Base-by-base conservation (phyloP, 768 basidiomycete species). In the Candolleomyces aberdarensis region DNA sequence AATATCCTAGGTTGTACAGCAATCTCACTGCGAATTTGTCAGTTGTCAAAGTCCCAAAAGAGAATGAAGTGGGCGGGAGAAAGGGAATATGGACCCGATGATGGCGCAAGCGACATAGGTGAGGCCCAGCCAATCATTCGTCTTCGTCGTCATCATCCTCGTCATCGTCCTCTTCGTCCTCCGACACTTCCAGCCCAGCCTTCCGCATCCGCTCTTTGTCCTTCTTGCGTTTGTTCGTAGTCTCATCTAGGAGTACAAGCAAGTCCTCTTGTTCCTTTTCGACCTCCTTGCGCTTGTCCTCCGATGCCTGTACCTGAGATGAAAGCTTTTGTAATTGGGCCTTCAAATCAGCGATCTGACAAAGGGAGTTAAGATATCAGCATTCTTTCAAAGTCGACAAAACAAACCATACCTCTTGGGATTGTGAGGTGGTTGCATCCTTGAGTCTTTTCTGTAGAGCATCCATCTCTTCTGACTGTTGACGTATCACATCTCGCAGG, bases 211-310 rank as follows among this genome's bases (percentile, higher is more conserved):
- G 79, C 51, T 72, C 81, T 77, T 98, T 98, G 70, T 98, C 97
- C 65, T 78, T 80, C 76, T 83, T 84, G 56, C 96, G 81, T 75
- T 99, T 99, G 64, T 78, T 83, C 49, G 86, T 91, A 63, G 97
- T 78, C 75, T 98, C 97, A 68, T 98, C 97, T 3, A 99, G 78
- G 36, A 98, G 75, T 11, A 99, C 96, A 20, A 99, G 78, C 52
- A 98, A 72, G 73, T 99, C 96, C 70, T 98, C 96, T 67, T 98
- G 96, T 72, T 99, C 96, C 74, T 95, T 96, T 73, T 97, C 94
- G 22, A 87, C 85, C 9, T 97, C 94, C 65, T 84, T 88, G 53
- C 84, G 82, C 70, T 88, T 90, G 58, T 79, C 81, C 65, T 89
- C 83, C 9, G 86, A 78, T 1, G 74, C 75, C 47, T 74, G 71